A percentile compares a stretch with the other conserved stretches of the same genome.
phyloP scores from a whole-genome alignment of 805 yeast genomes.

The Candida caryicola region DNA sequence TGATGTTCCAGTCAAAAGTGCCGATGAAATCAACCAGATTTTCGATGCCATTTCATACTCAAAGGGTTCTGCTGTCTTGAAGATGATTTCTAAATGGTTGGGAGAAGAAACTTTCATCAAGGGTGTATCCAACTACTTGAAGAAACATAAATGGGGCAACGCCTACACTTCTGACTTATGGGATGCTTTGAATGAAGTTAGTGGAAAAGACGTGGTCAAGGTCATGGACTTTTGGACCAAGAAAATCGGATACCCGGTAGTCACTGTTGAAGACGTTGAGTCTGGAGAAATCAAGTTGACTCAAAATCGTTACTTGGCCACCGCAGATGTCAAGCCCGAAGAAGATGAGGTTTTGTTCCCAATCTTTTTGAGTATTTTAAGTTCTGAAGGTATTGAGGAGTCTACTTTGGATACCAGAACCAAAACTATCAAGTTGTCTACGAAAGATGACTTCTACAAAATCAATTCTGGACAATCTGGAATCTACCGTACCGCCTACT shows the following conservation, averaged over 20 bases:
- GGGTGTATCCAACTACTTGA: conserved; percentile 76
- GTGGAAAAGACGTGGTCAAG: conserved; percentile 67
- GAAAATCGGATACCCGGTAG: conserved; percentile 73
- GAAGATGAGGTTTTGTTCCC: conserved; percentile 71
- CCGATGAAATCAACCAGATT: conserved; percentile 78
- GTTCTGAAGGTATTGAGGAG: conserved; percentile 58
- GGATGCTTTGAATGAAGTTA: conserved; percentile 65
- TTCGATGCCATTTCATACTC: conserved; percentile 82
- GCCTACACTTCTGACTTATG: conserved; percentile 76
- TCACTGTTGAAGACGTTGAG: conserved; percentile 57
- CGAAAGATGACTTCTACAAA: conserved; percentile 54
- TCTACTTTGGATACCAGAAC: conserved; percentile 49
- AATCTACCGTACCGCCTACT: conserved; percentile 69
- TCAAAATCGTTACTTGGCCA: conserved; percentile 71
- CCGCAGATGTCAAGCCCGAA: conserved; percentile 74
- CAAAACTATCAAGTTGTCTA: conserved; percentile 38
- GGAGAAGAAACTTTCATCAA: conserved; percentile 74
- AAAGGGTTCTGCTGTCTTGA: conserved; percentile 75
- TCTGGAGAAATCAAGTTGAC: conserved; percentile 51
- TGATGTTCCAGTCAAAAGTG: conserved; percentile 76
- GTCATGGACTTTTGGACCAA: conserved; percentile 83
- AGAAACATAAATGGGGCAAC: conserved; percentile 73
- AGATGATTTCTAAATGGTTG: conserved; percentile 77
- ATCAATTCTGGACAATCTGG: conserved; percentile 74
- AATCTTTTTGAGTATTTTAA: conserved; percentile 64